Conservation (phyloP, 805 yeast species). For the Kazachstania africana region DNA sequence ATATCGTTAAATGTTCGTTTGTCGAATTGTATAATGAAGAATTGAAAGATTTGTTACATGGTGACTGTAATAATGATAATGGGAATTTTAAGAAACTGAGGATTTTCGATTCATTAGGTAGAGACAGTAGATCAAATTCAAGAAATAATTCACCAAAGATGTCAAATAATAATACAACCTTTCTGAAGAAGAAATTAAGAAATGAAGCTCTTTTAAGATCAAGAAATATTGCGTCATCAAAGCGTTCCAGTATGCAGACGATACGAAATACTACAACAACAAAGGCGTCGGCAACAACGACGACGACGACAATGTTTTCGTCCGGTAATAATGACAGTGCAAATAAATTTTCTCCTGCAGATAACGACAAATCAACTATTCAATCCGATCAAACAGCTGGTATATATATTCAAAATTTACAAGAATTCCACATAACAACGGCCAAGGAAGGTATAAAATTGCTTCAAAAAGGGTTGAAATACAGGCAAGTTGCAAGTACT, state of each 20-base stretch:
- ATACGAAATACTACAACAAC: slow-evolving; percentile 2
- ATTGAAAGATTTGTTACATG: slow-evolving; percentile 57
- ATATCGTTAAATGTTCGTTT: slow-evolving; percentile 64
- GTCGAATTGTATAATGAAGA: slow-evolving; percentile 85
- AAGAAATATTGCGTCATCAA: too few species aligned
- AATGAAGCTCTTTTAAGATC: too few species aligned
- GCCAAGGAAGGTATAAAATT: slow-evolving; percentile 46
- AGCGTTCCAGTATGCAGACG: slow-evolving; percentile 1
- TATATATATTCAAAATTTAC: slow-evolving; percentile 51
- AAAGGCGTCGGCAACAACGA: not conserved
- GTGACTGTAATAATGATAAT: slow-evolving; percentile 10
- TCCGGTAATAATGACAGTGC: not conserved
- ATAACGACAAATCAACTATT: slow-evolving; percentile 1
- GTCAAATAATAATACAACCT: not conserved
- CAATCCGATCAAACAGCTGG: slow-evolving; percentile 14
- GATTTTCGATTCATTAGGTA: slow-evolving; percentile 33
- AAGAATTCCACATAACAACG: slow-evolving; percentile 44
- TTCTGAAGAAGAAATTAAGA: not conserved
- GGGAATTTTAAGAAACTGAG: slow-evolving; percentile 33
- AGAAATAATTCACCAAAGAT: slow-evolving; percentile 13
- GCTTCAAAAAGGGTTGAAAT: slow-evolving; percentile 44
- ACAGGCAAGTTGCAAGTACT: slow-evolving; percentile 59
- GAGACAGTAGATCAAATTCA: slow-evolving; percentile 9
- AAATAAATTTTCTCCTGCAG: not conserved
- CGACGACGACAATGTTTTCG: not conserved